phyloP scores from a whole-genome alignment of 768 basidiomycete species.

The Termitomyces sp. region DNA sequence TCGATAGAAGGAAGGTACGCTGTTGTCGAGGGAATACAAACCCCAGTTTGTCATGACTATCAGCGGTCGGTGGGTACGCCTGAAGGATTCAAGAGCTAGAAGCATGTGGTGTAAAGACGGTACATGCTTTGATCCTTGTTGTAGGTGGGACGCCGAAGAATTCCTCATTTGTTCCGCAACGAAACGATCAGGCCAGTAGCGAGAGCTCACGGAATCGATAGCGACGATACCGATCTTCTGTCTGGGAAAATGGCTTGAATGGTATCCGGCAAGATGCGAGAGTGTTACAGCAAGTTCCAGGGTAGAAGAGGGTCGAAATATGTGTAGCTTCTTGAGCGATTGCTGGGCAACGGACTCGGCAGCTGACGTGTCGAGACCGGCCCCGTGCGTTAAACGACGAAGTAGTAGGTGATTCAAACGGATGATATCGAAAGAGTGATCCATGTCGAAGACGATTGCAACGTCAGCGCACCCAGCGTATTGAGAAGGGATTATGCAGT shows the following conservation, averaged over 20 bases:
- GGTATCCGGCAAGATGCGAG: conserved; percentile 49
- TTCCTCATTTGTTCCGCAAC: conserved; percentile 46
- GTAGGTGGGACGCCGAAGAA: conserved; percentile 2
- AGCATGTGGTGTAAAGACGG: conserved; percentile 41
- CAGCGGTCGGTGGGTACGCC: conserved; percentile 42
- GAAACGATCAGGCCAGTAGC: conserved; percentile 76
- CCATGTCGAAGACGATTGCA: conserved; percentile 67
- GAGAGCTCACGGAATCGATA: conserved; percentile 72
- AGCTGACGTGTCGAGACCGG: conserved; percentile 16
- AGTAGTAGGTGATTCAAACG: conserved; percentile 51
- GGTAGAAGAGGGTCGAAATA: conserved; percentile 68
- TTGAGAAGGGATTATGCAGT: conserved; percentile 48
- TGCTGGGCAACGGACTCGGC: conserved; percentile 26
- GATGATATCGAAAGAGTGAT: conserved; percentile 54
- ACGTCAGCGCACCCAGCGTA: conserved; percentile 57
- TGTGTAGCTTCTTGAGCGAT: conserved; percentile 51
- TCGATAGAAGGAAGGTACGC: conserved; percentile 26
- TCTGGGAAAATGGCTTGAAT: conserved; percentile 39
- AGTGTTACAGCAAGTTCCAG: conserved; percentile 67
- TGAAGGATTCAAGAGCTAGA: conserved; percentile 42
- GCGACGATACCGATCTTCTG: conserved; percentile 60
- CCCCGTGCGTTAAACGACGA: conserved; percentile 26
- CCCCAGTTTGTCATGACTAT: conserved; percentile 63
- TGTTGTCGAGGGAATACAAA: conserved; percentile 19
- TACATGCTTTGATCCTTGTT: conserved; percentile 6